phyloP scores from a whole-genome alignment of 2,329 filamentous ascomycete species.

The Bipolaris gigantea region DNA sequence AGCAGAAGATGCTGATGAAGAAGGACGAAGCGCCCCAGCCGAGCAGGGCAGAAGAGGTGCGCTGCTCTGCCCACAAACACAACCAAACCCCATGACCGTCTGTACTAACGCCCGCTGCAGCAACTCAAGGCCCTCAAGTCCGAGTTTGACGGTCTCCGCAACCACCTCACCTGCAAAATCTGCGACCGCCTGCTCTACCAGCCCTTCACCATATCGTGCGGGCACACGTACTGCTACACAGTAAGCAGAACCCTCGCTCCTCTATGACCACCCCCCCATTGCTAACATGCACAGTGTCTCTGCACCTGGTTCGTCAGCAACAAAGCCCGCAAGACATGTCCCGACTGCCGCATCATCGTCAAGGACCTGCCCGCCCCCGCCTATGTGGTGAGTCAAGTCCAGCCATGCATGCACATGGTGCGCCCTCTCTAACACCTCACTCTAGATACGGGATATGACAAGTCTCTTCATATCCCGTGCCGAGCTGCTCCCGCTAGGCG shows the following conservation, averaged over 20 bases:
- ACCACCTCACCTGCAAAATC: conserved; percentile 66
- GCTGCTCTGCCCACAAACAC: not conserved
- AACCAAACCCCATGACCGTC: too few species aligned
- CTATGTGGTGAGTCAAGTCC: conserved; percentile 58
- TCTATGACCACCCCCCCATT: not conserved
- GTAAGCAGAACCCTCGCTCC: conserved; percentile 45
- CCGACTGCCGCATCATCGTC: conserved; percentile 65
- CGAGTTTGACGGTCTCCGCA: conserved; percentile 64
- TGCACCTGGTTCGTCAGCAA: conserved; percentile 59
- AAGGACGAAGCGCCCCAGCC: conserved; percentile 39
- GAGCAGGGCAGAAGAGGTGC: conserved; percentile 44
- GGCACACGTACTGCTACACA: conserved; percentile 73
- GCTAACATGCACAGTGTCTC: conserved; percentile 53
- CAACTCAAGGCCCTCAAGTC: conserved; percentile 45
- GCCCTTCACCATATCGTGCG: conserved; percentile 68
- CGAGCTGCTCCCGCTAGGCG: conserved; percentile 64
- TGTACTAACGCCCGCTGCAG: conserved; percentile 35
- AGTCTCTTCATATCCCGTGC: conserved; percentile 62
- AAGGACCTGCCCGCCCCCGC: conserved; percentile 64
- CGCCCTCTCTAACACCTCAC: conserved; percentile 1
- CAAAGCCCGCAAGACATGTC: conserved; percentile 65
- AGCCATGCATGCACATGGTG: not conserved
- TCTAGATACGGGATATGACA: conserved; percentile 65
- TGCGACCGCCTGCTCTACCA: conserved; percentile 70
- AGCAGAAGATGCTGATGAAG: conserved; percentile 39